A percentile compares a stretch with the other conserved stretches of the same genome.
These are phyloP conservation scores for Euptelea pleiosperma DNA, from an alignment of 164 flowering plant species.

Conservation along the genomic window DNA sequence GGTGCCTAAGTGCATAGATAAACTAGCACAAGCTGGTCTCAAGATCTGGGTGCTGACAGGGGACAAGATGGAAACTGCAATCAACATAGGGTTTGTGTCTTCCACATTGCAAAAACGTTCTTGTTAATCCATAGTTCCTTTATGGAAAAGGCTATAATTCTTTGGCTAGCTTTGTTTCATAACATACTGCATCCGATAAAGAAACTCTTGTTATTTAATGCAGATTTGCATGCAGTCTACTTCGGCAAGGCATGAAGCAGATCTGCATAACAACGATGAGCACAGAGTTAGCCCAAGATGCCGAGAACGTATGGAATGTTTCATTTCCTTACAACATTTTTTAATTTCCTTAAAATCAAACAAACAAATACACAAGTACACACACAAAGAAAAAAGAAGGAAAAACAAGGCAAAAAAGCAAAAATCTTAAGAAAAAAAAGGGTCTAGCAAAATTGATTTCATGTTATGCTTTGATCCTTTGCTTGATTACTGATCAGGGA, in stretches of 20 bases:
- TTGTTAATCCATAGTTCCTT: neutral
- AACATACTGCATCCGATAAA: neutral
- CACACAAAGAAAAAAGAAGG: neutral
- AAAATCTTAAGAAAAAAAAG: neutral
- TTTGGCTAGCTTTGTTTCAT: neutral
- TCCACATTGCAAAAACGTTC: neutral
- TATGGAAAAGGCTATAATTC: neutral
- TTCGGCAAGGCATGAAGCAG: constrained; percentile 93
- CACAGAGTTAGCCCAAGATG: constrained; percentile 38
- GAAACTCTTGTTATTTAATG: constrained; percentile 14
- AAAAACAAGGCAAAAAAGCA: neutral
- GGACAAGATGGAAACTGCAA: constrained; percentile 98
- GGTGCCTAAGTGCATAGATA: constrained; percentile 97
- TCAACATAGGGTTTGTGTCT: constrained; percentile 81
- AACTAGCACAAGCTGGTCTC: constrained; percentile 95
- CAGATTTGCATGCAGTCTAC: constrained; percentile 90
- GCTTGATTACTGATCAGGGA: constrained; percentile 47
- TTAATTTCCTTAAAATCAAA: neutral
- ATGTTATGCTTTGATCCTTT: constrained; percentile 23
- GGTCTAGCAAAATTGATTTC: constrained; percentile 19
- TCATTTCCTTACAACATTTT: neutral
- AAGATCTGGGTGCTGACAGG: constrained; percentile 97
- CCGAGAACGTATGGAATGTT: constrained; percentile 44
- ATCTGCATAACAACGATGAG: constrained; percentile 48
- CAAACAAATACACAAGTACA: neutral